A percentile compares a stretch with the other conserved stretches of the same genome.
These are phyloP conservation scores for Macrophomina pseudophaseolina DNA, from an alignment of 2,329 filamentous ascomycete species.

Conservation along the genomic window DNA sequence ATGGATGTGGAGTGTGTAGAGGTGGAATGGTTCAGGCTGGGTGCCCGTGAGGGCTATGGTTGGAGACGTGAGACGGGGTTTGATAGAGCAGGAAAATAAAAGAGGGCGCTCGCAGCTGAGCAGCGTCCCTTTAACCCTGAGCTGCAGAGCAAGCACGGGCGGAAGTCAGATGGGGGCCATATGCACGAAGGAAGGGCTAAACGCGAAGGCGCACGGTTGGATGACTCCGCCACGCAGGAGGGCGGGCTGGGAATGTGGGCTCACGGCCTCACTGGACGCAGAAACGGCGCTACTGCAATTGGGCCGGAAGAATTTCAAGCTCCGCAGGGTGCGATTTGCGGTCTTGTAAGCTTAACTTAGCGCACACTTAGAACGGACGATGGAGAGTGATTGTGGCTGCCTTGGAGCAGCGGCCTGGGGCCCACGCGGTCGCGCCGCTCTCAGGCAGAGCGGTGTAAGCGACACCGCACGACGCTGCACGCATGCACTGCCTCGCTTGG, in stretches of 20 bases:
- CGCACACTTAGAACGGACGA: not conserved
- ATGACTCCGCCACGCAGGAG: slow-evolving; percentile 15
- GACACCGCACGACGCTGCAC: not conserved
- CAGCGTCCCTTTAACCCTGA: slow-evolving; percentile 1
- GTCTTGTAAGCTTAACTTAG: not conserved
- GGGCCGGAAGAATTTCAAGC: not conserved
- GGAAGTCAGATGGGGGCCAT: slow-evolving; percentile 1
- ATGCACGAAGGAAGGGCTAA: not conserved
- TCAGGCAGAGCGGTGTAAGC: not conserved
- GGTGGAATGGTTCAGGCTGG: no score
- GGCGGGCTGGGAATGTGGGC: no score
- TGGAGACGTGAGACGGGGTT: no score
- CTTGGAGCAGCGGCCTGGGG: not conserved
- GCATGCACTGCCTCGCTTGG: not conserved
- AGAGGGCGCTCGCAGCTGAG: not conserved
- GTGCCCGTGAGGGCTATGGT: not conserved
- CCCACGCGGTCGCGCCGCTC: not conserved
- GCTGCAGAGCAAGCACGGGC: not conserved
- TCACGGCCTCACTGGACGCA: slow-evolving; percentile 7
- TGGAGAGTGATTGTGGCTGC: not conserved
- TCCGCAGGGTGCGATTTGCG: not conserved
- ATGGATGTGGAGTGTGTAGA: not conserved
- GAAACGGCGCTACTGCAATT: slow-evolving; percentile 18
- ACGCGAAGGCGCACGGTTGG: not conserved
- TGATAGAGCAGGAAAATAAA: no score